phyloP scores from a whole-genome alignment of 1,284 basidiomycete genomes.

The Gymnopus androsaceus region DNA sequence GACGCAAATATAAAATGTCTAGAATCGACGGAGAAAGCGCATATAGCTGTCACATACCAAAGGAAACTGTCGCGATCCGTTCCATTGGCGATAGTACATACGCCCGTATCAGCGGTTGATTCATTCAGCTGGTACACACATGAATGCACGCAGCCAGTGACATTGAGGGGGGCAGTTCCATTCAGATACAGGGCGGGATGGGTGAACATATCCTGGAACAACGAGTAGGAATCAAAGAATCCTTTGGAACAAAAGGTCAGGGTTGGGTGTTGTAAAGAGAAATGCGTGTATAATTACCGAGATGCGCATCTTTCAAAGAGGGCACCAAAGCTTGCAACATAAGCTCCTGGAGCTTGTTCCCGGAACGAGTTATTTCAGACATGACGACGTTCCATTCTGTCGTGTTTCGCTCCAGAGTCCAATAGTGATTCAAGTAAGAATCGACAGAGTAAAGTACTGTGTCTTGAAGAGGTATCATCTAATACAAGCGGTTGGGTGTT shows the following conservation, averaged over 20 bases:
- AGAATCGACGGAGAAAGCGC: background rate
- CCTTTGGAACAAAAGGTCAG: slow-evolving; percentile 29
- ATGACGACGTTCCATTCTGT: slow-evolving; percentile 53
- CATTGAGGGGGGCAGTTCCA: slow-evolving; percentile 58
- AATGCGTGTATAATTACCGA: slow-evolving; percentile 27
- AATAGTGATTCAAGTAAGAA: slow-evolving; percentile 46
- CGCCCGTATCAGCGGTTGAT: slow-evolving; percentile 27
- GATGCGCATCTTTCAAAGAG: slow-evolving; percentile 31
- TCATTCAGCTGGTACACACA: slow-evolving; percentile 47
- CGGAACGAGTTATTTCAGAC: slow-evolving; percentile 43
- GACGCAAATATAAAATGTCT: background rate
- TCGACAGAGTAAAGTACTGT: slow-evolving; percentile 43
- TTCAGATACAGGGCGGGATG: slow-evolving; percentile 54
- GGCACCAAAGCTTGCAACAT: slow-evolving; percentile 44
- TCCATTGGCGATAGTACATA: slow-evolving; percentile 45
- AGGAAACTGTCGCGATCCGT: slow-evolving; percentile 54
- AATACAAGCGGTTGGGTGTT: background rate
- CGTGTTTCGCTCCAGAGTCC: slow-evolving; percentile 45
- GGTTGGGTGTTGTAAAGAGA: background rate
- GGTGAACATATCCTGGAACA: slow-evolving; percentile 56
- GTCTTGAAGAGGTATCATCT: slow-evolving; percentile 52
- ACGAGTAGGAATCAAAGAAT: slow-evolving; percentile 53
- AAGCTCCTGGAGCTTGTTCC: slow-evolving; percentile 44
- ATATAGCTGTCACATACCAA: slow-evolving; percentile 39
- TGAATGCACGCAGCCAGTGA: slow-evolving; percentile 47